phyloP scores from a whole-genome alignment of 805 yeast species.

The Wickerhamiella dianesei region DNA sequence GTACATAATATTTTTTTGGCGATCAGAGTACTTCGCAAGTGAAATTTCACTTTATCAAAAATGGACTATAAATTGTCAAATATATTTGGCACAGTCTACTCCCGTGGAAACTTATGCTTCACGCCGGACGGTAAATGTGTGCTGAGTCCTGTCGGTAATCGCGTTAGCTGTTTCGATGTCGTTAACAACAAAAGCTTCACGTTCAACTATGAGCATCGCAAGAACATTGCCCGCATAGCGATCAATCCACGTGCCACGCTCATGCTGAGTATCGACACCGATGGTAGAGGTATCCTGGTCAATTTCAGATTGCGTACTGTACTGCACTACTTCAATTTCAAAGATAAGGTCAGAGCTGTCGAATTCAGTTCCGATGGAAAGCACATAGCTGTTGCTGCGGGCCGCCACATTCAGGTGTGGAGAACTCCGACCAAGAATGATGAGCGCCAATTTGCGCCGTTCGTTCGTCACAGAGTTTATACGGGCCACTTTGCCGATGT shows the following conservation, averaged over 20 bases:
- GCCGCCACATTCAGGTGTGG: conserved; percentile 84
- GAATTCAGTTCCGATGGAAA: conserved; percentile 82
- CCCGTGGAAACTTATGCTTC: conserved; percentile 80
- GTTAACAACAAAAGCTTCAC: conserved; percentile 77
- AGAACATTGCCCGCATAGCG: conserved; percentile 65
- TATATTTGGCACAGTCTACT: conserved; percentile 84
- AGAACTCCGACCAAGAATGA: conserved; percentile 68
- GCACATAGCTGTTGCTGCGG: conserved; percentile 73
- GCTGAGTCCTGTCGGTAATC: conserved; percentile 85
- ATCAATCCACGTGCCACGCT: conserved; percentile 71
- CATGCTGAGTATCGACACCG: conserved; percentile 70
- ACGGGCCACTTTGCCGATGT: conserved; percentile 89
- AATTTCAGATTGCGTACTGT: conserved; percentile 75
- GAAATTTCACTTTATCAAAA: conserved; percentile 3
- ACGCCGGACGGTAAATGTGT: conserved; percentile 75
- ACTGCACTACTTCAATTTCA: conserved; percentile 87
- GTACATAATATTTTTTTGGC: background rate
- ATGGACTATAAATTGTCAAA: conserved; percentile 50
- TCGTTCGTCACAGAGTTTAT: conserved; percentile 75
- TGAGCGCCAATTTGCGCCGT: conserved; percentile 92
- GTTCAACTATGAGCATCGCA: conserved; percentile 83
- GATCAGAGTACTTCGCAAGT: background rate
- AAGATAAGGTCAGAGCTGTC: conserved; percentile 57
- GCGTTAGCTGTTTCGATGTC: conserved; percentile 80
- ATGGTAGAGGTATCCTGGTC: conserved; percentile 85